Evolutionary conservation across 768 basidiomycete genomes (phyloP).

Genomic region (Lanmaoa rubissima): DNA sequence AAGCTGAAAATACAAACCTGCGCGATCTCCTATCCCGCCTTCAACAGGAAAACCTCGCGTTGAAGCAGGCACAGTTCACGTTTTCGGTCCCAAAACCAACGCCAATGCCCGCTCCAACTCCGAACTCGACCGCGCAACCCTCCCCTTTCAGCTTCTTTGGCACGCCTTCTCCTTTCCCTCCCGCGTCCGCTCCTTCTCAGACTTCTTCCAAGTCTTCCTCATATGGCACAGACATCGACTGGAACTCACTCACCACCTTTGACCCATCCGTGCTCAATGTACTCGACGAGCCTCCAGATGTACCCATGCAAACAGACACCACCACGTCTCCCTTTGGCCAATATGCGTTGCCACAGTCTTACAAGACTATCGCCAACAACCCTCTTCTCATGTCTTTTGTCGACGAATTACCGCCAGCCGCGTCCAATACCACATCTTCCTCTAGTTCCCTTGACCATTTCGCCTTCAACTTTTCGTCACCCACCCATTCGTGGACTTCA

Average conservation of each 20-base stretch:
- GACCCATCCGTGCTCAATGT: constrained; percentile 66
- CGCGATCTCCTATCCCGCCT: constrained; percentile 81
- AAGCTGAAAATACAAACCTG: constrained; percentile 84
- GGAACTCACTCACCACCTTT: constrained; percentile 66
- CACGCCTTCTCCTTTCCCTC: constrained; percentile 20
- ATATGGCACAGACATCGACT: constrained; percentile 43
- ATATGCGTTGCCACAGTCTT: constrained; percentile 46
- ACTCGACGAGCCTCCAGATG: constrained; percentile 61
- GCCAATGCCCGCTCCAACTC: constrained; percentile 19
- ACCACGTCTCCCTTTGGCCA: constrained; percentile 46
- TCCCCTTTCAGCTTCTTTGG: constrained; percentile 29
- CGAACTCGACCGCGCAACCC: constrained; percentile 21
- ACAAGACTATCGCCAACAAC: constrained; percentile 80
- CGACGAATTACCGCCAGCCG: constrained; percentile 42
- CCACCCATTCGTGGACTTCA: constrained; percentile 28
- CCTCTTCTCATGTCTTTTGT: constrained; percentile 85
- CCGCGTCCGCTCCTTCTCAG: constrained; percentile 30
- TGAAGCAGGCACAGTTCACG: constrained; percentile 82
- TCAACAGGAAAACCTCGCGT: constrained; percentile 80
- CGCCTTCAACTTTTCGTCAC: constrained; percentile 44
- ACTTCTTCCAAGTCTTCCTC: constrained; percentile 26
- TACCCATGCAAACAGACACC: constrained; percentile 59
- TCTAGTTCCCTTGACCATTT: constrained; percentile 37
- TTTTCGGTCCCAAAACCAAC: constrained; percentile 66
- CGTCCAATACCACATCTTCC: constrained; percentile 17